These are phyloP conservation scores for Daucus carota DNA, from an alignment of 129 eudicot species.

Conservation along the genomic window DNA sequence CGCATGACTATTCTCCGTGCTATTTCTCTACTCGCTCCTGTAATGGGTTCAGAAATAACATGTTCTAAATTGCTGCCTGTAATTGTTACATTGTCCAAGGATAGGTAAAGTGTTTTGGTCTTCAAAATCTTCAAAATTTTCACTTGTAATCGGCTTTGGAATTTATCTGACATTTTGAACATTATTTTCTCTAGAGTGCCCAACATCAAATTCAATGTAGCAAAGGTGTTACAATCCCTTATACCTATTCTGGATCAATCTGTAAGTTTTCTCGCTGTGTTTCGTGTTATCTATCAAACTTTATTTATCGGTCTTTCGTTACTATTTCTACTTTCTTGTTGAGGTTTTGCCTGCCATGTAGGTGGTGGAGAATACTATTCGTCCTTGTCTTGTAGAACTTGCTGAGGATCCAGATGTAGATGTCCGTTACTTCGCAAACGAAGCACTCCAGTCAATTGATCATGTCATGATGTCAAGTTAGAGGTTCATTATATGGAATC, in stretches of 20 bases:
- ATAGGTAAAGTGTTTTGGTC: conserved; percentile 38
- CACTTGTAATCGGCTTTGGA: background rate
- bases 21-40: conserved; percentile 80
- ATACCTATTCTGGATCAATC: conserved; percentile 77
- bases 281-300: background rate
- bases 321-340: background rate
- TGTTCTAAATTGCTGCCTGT: conserved; percentile 93
- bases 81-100: conserved; percentile 60
- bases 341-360: conserved; percentile 11
- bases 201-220: conserved; percentile 87
- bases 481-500: conserved; percentile 10
- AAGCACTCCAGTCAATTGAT: conserved; percentile 84
- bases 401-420: conserved; percentile 96
- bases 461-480: conserved; percentile 82
- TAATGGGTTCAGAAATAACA: conserved; percentile 92
- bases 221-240: conserved; percentile 85
- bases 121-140: background rate
- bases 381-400: conserved; percentile 71
- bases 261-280: conserved; percentile 29
- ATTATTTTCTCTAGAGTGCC: conserved; percentile 49
- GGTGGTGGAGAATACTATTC: conserved; percentile 83
- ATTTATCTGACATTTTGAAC: background rate
- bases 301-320: background rate
- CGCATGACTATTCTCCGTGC: conserved; percentile 88
- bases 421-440: conserved; percentile 83